Evolutionary conservation across 495 filamentous ascomycete genomes (phyloP), one percentile per base, ranked within the genome.

Genomic region (Aspergillus nanangensis): DNA sequence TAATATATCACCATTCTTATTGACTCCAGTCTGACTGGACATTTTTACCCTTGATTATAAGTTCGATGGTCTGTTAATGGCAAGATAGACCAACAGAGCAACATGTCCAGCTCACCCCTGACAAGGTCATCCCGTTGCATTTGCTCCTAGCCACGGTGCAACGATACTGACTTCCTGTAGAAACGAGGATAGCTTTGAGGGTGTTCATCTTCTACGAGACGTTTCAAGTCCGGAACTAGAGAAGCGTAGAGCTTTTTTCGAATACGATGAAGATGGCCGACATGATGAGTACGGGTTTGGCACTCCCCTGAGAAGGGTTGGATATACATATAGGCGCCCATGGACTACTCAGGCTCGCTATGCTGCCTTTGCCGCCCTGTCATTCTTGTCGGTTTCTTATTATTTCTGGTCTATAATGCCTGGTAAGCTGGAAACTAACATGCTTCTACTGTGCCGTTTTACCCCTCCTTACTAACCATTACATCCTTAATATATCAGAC

Each of bases 361-460:
- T 31, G 15, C 22, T 15, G 34, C 23, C n/a, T 48, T 55, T 31
- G 38, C 44, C 5, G 44, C 47, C 13, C 8, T 55, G n/a, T 37
- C 44, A 4, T 50, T 51, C n/a, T 9, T 45, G 3, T 45, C 44
- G 4, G 44, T 41, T n/a, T 27, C 35, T 18, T 55, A 51, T 27
- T 55, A 51, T 44, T 47, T 55, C 14, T 55, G 52, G 52, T 15
- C 34, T 8, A 31, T 39, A 13, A 27, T 51, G n/a, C 44, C 47
- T 20, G 41, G 52, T 55, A 51, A 20, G 47, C 25, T 15, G 14
- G n/a, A n/a, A n/a, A n/a, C n/a, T 14, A n/a, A 22, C 20, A 25
- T 18, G 13, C 19, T 4, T 25, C 8, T 2, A 10, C 31, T 9
- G 5, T 14, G 10, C 23, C 14, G n/a, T 24, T 29, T 24, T 9